These are phyloP conservation scores for Forsythia viridissima DNA, from an alignment of 257 asterid genomes.

Conservation along the genomic window DNA sequence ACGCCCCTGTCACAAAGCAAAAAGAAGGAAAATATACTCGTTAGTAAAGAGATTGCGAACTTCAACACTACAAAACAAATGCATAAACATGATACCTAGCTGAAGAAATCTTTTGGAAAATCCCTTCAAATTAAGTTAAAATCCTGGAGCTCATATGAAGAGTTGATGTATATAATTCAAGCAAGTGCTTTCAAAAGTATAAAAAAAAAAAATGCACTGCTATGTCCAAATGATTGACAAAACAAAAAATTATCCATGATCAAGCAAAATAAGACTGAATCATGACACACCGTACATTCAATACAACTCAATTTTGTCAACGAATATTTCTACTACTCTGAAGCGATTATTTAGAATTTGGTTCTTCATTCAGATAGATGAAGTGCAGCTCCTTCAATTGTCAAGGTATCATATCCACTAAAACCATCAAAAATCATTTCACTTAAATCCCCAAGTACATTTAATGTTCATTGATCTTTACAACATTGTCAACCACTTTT, in stretches of 20 bases:
- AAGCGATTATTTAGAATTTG: not conserved
- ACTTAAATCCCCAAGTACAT: not conserved
- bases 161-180: not conserved
- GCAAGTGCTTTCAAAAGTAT: not conserved
- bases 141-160: not conserved
- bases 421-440: not conserved
- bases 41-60: constrained; percentile 11
- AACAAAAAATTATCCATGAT: not conserved
- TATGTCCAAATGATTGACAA: not conserved
- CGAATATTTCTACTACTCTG: not conserved
- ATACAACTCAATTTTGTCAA: not conserved
- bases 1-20: constrained; percentile 69
- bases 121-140: not conserved
- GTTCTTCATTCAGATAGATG: not conserved
- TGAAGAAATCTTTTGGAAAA: not conserved
- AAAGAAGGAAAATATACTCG: not conserved
- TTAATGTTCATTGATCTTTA: not conserved
- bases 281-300: not conserved
- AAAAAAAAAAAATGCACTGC: not conserved
- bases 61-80: constrained; percentile 12
- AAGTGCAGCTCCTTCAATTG: not conserved
- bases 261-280: not conserved
- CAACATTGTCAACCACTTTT: not conserved
- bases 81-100: constrained; percentile 4
- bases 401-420: not conserved